Base-by-base conservation (phyloP, 139 green algal genomes). In the Zygnema cylindricum region DNA sequence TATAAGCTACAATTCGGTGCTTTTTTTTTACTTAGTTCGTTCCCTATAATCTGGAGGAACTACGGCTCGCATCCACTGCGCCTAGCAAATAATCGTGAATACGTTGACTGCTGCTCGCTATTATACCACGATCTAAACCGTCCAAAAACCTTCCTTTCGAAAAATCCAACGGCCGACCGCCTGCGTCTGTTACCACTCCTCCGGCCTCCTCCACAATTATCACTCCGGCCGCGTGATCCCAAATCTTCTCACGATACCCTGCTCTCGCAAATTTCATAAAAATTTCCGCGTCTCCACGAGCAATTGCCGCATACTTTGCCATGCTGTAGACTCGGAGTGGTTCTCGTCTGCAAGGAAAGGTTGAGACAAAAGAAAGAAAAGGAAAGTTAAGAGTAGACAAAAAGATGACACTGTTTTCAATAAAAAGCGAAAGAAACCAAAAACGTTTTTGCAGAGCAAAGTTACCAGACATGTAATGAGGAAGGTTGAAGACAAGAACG, bases 261-360 rank as follows among this genome's bases (percentile, higher is more conserved):
- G 79, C 76, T 2, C 82, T 85, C 2, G 92, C 92, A 76, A 94
- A 94, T 76, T 92, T 92, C 92, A 94, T 94, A 82, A 94, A 93
- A 63, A 93, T 90, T 43, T 93, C 88, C 1, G 92, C 92, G 32
- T 94, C 88, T 1, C 91, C 92, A 25, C 82, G 35, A 0, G 92
- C 92, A 38, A 94, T 84, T 32, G 76, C 84, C 0, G 83, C 92
- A 73, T 94, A 94, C 71, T 94, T 94, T 1, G 79, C 87, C 88
- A 94, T 94, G 63, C 87, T 93, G 55, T 93, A 91, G 32, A 92
- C 85, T 1, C 90, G 35, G 43, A 93, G 57, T 55, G 90, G 43
- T 77, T 75, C 32, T n/a, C 76, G 82, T 49, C 55, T 81, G 77
- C 54, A 43, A n/a, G n/a, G n/a, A n/a, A n/a, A n/a, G n/a, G n/a